Evolutionary conservation across 345 rosid species (phyloP).

Genomic region (Dipteronia sinensis): DNA sequence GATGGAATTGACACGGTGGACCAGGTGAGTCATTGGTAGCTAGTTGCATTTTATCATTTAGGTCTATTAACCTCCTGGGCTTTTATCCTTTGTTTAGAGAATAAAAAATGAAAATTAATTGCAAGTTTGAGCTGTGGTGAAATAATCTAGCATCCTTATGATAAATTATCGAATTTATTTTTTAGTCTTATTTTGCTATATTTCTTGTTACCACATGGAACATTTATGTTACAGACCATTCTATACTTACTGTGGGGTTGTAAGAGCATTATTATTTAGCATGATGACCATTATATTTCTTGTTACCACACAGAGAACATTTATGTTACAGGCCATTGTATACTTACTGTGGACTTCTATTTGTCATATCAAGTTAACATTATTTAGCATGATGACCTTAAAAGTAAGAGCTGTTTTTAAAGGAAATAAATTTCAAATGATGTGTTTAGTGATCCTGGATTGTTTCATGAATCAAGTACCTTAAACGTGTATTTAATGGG

Average conservation of each 20-base stretch:
- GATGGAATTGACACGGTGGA: conserved; percentile 70
- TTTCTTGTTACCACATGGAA: neutral
- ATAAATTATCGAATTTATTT: neutral
- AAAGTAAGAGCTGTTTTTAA: neutral
- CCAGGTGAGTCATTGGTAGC: conserved; percentile 43
- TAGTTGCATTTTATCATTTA: neutral
- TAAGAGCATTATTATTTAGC: neutral
- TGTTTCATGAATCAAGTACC: neutral
- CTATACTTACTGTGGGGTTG: neutral
- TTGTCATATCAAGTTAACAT: neutral
- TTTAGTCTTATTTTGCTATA: neutral
- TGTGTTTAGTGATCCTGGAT: neutral
- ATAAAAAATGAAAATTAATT: neutral
- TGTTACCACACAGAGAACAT: neutral
- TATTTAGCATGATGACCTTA: neutral
- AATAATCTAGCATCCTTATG: neutral
- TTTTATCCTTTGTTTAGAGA: neutral
- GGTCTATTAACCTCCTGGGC: neutral
- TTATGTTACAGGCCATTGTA: neutral
- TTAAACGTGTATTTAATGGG: neutral
- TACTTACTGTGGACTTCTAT: neutral
- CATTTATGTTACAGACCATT: neutral
- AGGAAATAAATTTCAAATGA: neutral
- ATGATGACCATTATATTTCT: neutral
- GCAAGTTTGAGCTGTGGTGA: neutral